A percentile compares a stretch with the other conserved stretches of the same genome.
Evolutionary conservation across 2,329 filamentous ascomycete genomes (phyloP).

Genomic region (Ampelomyces quisqualis): DNA sequence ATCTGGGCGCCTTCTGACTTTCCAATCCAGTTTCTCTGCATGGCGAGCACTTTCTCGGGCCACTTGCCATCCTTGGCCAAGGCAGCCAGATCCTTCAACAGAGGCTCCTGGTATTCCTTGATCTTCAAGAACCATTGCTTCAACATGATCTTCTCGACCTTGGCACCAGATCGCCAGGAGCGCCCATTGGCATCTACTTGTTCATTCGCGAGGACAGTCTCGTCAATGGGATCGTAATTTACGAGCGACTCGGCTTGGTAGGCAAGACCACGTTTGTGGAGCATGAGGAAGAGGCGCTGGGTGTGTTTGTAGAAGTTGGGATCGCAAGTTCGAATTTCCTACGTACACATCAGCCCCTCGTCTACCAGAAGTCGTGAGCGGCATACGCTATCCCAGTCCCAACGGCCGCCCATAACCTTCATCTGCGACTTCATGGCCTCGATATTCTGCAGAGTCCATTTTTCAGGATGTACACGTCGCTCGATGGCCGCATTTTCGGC

Average conservation of each 20-base stretch:
- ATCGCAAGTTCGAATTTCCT: constrained; percentile 84
- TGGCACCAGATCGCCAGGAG: constrained; percentile 85
- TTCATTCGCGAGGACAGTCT: constrained; percentile 88
- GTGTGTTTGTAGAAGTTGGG: constrained; percentile 88
- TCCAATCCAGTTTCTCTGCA: constrained; percentile 88
- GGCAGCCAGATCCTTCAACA: constrained; percentile 69
- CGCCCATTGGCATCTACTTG: constrained; percentile 84
- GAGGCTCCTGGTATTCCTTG: constrained; percentile 71
- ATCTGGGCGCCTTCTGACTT: constrained; percentile 72
- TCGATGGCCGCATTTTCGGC: constrained; percentile 91
- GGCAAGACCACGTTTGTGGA: constrained; percentile 72
- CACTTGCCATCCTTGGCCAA: constrained; percentile 66
- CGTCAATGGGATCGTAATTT: constrained; percentile 88
- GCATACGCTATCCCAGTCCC: constrained; percentile 76
- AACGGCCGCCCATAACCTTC: constrained; percentile 73
- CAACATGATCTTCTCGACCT: constrained; percentile 74
- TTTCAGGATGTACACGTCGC: constrained; percentile 71
- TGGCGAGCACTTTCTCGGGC: constrained; percentile 78
- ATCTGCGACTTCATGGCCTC: constrained; percentile 81
- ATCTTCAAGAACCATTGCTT: constrained; percentile 92
- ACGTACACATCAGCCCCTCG: constrained; percentile 16
- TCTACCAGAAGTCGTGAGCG: too few species aligned
- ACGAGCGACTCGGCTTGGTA: constrained; percentile 82
- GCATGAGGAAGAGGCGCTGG: constrained; percentile 77
- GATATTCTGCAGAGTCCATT: constrained; percentile 81